phyloP scores from a whole-genome alignment of 345 rosid species.

The Bruguiera sexangula region DNA sequence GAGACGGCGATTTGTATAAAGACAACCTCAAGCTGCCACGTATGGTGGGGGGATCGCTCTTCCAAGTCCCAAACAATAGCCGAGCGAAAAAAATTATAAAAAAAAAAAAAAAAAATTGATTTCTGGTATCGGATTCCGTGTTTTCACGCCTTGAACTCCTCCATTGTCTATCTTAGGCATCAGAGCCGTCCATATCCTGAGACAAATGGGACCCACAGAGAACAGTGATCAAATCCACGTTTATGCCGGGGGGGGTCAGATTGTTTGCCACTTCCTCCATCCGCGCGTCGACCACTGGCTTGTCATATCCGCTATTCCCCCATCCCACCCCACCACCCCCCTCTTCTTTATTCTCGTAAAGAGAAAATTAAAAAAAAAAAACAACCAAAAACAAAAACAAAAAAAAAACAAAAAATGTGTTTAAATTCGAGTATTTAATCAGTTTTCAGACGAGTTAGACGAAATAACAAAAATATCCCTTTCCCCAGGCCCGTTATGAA shows the following conservation, averaged over 20 bases:
- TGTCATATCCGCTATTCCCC: constrained; percentile 19
- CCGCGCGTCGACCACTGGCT: constrained; percentile 19
- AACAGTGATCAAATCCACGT: constrained; percentile 28
- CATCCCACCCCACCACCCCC: background rate
- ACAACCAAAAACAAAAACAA: background rate
- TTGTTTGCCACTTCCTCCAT: constrained; percentile 27
- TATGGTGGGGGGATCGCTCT: background rate
- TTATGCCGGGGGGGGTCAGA: constrained; percentile 21
- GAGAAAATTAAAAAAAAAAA: background rate
- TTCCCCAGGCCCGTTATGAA: no score
- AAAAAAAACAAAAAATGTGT: constrained; percentile 10
- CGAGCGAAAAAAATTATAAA: background rate
- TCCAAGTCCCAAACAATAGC: background rate
- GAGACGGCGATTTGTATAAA: no score
- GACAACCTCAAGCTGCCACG: constrained; percentile 4
- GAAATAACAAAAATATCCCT: no score
- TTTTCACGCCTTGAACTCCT: constrained; percentile 2
- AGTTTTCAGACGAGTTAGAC: background rate
- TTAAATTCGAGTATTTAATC: constrained; percentile 17
- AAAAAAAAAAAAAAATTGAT: background rate
- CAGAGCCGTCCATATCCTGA: constrained; percentile 20
- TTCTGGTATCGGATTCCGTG: constrained; percentile 12
- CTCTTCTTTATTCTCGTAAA: no score
- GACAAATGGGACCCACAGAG: background rate
- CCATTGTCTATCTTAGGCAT: constrained; percentile 2